Evolutionary conservation across 2,329 filamentous ascomycete species (phyloP), one percentile per base, ranked within the genome.

Genomic region (Cadophora sp.): DNA sequence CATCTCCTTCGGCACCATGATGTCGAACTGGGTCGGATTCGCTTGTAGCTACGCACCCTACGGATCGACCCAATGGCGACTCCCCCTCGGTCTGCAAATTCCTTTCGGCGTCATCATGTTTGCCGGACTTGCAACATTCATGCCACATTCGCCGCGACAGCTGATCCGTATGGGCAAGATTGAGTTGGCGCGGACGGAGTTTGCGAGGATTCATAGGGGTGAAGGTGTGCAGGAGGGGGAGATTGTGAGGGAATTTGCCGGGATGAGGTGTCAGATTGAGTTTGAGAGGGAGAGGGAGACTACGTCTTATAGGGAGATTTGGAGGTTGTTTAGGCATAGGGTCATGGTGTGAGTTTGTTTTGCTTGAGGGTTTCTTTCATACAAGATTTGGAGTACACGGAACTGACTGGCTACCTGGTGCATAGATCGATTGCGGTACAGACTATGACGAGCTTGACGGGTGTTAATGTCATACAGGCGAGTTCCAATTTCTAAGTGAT

Each of bases 221-320:
- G 76, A 82, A 55, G 81, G 84, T 67, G 79, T 82, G 4, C 79
- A 82, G 11, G 79, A 84, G 64, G 27, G 14, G 4, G 51, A 55
- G 51, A 29, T 55, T 6, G 26, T 27, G 51, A 31, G 14, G 26
- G 86, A 87, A 74, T 88, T 87, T 74, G 77, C 78, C 1, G 76
- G 84, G n/a, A 87, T 87, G 85, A 78, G 79, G 59, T 80, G 79
- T 4, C 84, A 86, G 76, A 86, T 86, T 70, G 82, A 86, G 71
- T 88, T 84, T 75, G 86, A 88, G 76, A 85, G 84, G 82, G 79
- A 85, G 71, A 79, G 86, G 6, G 85, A 88, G 74, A 79, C 87
- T 69, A 85, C 78, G 22, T 83, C 83, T 0, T 83, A 83, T 66
- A 77, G 74, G 48, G 85, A 88, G 70, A 84, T 87, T 48, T 87